phyloP scores from a whole-genome alignment of 1,284 basidiomycete genomes.

The Cystobasidium sp. region DNA sequence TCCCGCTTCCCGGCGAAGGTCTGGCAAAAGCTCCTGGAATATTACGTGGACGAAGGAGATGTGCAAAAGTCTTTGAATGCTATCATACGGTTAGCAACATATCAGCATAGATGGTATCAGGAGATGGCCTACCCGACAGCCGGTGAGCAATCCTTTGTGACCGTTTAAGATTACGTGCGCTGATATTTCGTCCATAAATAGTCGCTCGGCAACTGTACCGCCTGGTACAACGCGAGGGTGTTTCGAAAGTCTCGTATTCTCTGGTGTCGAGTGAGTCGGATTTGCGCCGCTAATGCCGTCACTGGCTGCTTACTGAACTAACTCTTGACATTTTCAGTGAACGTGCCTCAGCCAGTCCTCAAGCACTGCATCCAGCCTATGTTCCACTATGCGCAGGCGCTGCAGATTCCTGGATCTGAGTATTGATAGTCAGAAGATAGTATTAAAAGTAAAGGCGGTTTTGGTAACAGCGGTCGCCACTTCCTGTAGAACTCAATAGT shows the following conservation, averaged over 20 bases:
- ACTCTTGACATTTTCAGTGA: constrained; percentile 45
- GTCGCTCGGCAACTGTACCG: constrained; percentile 90
- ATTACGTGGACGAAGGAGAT: constrained; percentile 91
- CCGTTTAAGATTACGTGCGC: background rate
- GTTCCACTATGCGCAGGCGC: constrained; percentile 54
- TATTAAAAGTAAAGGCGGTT: background rate
- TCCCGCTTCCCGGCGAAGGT: constrained; percentile 84
- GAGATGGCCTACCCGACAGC: constrained; percentile 76
- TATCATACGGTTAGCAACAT: constrained; percentile 88
- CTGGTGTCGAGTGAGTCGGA: constrained; percentile 69
- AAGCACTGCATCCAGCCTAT: constrained; percentile 53
- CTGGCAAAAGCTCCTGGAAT: constrained; percentile 88
- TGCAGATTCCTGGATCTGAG: constrained; percentile 52
- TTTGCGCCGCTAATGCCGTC: too few relatives aligned
- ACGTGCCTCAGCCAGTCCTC: constrained; percentile 52
- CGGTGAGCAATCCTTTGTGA: constrained; percentile 7
- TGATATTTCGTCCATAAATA: background rate
- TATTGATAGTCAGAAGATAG: constrained; percentile 40
- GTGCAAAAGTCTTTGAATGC: constrained; percentile 87
- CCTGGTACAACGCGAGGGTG: constrained; percentile 89
- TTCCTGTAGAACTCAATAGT: background rate
- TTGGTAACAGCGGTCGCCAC: background rate
- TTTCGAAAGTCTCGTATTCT: constrained; percentile 91
- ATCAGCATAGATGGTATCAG: constrained; percentile 69
- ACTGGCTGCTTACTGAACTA: background rate